phyloP scores from a whole-genome alignment of 1,284 basidiomycete species.

The Cutaneotrichosporon dermatis region DNA sequence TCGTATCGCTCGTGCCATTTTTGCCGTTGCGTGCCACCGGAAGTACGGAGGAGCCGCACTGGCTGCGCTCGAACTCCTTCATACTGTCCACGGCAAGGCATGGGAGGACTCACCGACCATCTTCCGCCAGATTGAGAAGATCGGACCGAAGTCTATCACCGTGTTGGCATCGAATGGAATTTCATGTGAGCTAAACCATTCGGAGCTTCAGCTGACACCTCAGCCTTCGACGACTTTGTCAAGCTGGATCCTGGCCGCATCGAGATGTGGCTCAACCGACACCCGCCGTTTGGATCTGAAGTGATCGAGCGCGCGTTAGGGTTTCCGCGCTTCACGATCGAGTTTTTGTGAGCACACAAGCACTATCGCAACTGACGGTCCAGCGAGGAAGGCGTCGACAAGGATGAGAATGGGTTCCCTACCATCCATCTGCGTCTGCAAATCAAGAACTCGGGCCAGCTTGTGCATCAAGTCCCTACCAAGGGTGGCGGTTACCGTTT shows the following conservation, averaged over 20 bases:
- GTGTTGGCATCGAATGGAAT: conserved; percentile 24
- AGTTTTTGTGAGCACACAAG: conserved; percentile 20
- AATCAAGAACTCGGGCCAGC: conserved; percentile 3
- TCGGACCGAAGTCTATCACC: conserved; percentile 40
- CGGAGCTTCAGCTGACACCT: not conserved
- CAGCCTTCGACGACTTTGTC: conserved; percentile 28
- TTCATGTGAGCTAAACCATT: conserved; percentile 16
- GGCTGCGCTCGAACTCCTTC: conserved; percentile 33
- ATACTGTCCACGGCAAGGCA: conserved; percentile 38
- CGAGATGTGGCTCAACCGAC: conserved; percentile 28
- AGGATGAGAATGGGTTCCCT: conserved; percentile 14
- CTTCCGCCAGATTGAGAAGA: conserved; percentile 41
- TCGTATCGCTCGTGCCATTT: conserved; percentile 41
- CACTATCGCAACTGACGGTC: not conserved
- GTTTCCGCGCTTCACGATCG: conserved; percentile 24
- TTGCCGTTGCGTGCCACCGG: conserved; percentile 24
- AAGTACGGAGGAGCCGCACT: conserved; percentile 27
- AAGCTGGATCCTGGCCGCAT: conserved; percentile 20
- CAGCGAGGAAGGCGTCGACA: not conserved
- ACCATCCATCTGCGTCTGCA: conserved; percentile 5
- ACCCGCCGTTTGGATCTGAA: conserved; percentile 23
- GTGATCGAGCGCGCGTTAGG: conserved; percentile 15
- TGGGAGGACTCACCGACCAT: conserved; percentile 42
- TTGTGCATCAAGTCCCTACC: not conserved
- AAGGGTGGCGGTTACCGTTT: not conserved